Percentiles rank a stretch among this genome's conserved stretches.
phyloP scores from a whole-genome alignment of 148 eudicot species.

The Rhododendron ovatum region DNA sequence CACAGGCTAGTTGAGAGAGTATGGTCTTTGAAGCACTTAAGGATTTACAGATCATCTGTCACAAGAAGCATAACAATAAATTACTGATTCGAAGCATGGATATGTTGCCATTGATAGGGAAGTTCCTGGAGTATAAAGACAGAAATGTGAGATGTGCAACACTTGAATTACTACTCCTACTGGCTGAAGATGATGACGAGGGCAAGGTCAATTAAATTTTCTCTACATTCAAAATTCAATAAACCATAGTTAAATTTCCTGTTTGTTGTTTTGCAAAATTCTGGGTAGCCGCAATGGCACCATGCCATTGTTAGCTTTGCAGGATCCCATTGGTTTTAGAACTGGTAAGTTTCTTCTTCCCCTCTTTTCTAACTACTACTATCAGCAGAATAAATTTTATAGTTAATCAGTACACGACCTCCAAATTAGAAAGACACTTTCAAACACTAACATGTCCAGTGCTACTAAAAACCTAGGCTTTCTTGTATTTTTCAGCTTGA shows the following conservation, averaged over 20 bases:
- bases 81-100: conserved; percentile 42
- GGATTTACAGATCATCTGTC: conserved; percentile 47
- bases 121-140: conserved; percentile 50
- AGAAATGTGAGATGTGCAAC: conserved; percentile 48
- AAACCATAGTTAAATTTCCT: background rate
- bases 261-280: background rate
- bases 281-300: background rate
- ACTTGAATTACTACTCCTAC: conserved; percentile 40
- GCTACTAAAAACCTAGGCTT: background rate
- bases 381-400: background rate
- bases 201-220: conserved; percentile 41
- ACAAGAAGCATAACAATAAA: conserved; percentile 32
- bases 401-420: background rate
- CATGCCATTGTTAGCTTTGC: background rate
- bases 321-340: background rate
- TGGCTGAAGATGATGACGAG: conserved; percentile 53
- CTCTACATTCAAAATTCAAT: background rate
- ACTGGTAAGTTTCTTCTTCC: background rate
- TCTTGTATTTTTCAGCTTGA: background rate
- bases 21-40: conserved; percentile 60
- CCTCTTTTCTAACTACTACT: background rate
- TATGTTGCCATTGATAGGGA: conserved; percentile 56
- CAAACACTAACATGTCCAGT: background rate
- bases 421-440: background rate
- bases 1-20: conserved; percentile 42